Percentiles rank a stretch among this genome's conserved stretches.
phyloP scores from a whole-genome alignment of 2,329 filamentous ascomycete genomes.

The Podosphaera fusca region DNA sequence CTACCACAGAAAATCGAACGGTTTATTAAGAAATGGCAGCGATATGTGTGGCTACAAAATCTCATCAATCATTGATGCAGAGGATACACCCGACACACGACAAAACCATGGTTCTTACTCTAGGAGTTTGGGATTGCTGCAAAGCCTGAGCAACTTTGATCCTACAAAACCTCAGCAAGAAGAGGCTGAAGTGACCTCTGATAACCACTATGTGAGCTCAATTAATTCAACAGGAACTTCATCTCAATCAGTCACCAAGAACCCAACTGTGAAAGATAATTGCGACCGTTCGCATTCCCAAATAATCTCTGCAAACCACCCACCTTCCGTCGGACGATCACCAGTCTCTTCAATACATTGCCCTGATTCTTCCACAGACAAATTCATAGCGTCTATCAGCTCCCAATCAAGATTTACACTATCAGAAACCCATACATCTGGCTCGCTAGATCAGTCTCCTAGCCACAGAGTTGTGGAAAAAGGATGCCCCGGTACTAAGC shows the following conservation, averaged over 20 bases:
- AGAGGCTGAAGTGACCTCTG: background rate
- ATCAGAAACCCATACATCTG: background rate
- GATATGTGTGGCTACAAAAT: background rate
- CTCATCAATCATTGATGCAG: background rate
- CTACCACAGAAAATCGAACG: background rate
- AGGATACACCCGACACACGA: background rate
- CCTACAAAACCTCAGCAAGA: slow-evolving; percentile 2
- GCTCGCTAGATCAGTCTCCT: background rate
- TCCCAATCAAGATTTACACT: background rate
- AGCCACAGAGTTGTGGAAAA: background rate
- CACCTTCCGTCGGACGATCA: background rate
- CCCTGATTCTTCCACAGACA: background rate
- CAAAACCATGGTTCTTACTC: background rate
- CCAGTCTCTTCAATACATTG: background rate
- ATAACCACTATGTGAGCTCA: background rate
- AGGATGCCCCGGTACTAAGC: background rate
- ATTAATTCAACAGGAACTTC: slow-evolving; percentile 1
- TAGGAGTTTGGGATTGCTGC: slow-evolving; percentile 10
- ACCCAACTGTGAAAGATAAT: background rate
- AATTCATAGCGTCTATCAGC: background rate
- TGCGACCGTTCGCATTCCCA: background rate
- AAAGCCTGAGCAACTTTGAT: slow-evolving; percentile 11
- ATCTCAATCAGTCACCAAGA: background rate
- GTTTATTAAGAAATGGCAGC: background rate
- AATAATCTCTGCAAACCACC: background rate